Base-by-base conservation (phyloP, 1,284 basidiomycete genomes). In the Microbotryum scabiosae region DNA sequence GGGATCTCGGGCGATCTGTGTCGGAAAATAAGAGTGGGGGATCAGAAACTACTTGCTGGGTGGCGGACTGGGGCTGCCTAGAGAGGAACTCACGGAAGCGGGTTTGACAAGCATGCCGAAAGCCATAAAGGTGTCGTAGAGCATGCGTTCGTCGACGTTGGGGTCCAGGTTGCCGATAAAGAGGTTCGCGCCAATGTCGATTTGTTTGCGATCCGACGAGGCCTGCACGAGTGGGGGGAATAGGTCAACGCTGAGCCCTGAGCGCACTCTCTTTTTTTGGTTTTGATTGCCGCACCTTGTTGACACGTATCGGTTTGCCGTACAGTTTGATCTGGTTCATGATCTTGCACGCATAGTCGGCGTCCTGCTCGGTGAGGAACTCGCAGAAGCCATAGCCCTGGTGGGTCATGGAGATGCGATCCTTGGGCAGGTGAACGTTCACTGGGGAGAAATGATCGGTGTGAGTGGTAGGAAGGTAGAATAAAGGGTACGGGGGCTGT, bases 241-340 rank as follows among this genome's bases (percentile, higher is more conserved):
- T 45, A 55, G 69, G 43, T 59, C 52, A 46, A 49, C 25, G 45
- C 23, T 41, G 48, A 57, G 43, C 57, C 57, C 44, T 47, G 52
- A 63, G 63, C 16, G 20, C 49, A 32, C 5, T 18, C 12, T 4
- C 10, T n/a, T 41, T 28, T n/a, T n/a, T n/a, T n/a, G n/a, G n/a
- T n/a, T n/a, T n/a, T n/a, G n/a, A 23, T 25, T 12, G 9, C 6
- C 26, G 21, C 5, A 28, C 9, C 85, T 96, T 97, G 82, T 97
- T 97, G 69, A 98, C 93, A 69, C 94, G 82, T 64, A 98, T 96
- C 41, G 94, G 94, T 74, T 97, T 97, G 48, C 96, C 94, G 82
- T 89, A 98, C 55, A 98, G 79, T 78, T 98, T 98, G 75, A 98
- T 97, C 79, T 97, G 94, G 76, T 98, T 97, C 92, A 98, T 94